Conservation (phyloP, 345 rosid species). For the Populus ilicifolia region DNA sequence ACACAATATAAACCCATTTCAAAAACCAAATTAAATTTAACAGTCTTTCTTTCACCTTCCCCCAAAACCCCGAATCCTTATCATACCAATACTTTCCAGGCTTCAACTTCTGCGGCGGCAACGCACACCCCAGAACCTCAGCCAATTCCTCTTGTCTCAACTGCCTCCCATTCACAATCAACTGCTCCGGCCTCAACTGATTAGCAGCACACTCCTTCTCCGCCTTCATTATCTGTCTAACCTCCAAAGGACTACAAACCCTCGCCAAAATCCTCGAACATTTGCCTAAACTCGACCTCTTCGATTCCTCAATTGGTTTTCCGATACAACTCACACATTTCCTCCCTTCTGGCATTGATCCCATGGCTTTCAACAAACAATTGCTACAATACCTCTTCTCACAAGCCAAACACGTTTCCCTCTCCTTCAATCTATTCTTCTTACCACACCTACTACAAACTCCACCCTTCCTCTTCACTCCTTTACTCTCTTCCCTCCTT, state of each 20-base stretch:
- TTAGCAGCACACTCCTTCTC: conserved; percentile 59
- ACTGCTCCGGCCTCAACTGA: conserved; percentile 63
- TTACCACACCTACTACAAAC: conserved; percentile 47
- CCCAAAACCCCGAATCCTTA: conserved; percentile 96
- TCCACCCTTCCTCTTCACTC: conserved; percentile 26
- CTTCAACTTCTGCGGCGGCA: conserved; percentile 82
- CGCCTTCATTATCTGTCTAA: conserved; percentile 55
- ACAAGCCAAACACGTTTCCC: conserved; percentile 55
- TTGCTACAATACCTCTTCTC: conserved; percentile 54
- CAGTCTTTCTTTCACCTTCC: conserved; percentile 41
- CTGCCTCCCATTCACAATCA: conserved; percentile 48
- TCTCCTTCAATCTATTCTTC: conserved; percentile 40
- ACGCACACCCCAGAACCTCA: conserved; percentile 30
- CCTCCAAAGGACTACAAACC: conserved; percentile 49
- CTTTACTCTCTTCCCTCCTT: not conserved
- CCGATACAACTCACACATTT: conserved; percentile 61
- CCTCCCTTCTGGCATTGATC: conserved; percentile 76
- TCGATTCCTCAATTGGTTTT: conserved; percentile 47
- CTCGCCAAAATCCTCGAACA: conserved; percentile 42
- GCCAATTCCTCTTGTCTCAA: conserved; percentile 51
- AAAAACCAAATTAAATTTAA: not conserved
- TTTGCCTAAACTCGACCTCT: conserved; percentile 45
- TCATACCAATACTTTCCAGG: conserved; percentile 98
- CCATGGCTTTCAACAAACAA: conserved; percentile 67
- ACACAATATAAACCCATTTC: not conserved